Evolutionary conservation across 2,329 filamentous ascomycete species (phyloP).

Genomic region (Fusarium caatingaense): DNA sequence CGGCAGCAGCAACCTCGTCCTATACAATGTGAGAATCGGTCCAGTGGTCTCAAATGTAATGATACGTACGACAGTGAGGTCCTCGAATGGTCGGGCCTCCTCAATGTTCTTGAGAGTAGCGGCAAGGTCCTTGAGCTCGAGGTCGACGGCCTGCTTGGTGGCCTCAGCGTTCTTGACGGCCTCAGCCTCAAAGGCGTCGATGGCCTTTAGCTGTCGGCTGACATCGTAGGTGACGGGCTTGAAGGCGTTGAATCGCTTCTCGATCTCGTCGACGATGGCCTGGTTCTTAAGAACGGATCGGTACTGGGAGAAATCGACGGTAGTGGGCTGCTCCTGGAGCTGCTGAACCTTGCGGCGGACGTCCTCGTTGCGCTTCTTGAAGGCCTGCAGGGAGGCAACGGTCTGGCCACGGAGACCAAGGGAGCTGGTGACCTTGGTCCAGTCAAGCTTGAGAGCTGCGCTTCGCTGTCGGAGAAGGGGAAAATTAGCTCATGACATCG

Average conservation of each 20-base stretch:
- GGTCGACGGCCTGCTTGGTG: conserved; percentile 95
- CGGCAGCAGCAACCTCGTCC: conserved; percentile 95
- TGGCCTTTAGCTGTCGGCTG: conserved; percentile 93
- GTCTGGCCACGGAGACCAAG: conserved; percentile 97
- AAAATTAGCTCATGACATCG: conserved; percentile 66
- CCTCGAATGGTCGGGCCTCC: conserved; percentile 92
- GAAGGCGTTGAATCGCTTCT: conserved; percentile 93
- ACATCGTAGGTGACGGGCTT: conserved; percentile 95
- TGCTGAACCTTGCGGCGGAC: conserved; percentile 91
- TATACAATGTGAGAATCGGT: conserved; percentile 55
- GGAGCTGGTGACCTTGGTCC: conserved; percentile 92
- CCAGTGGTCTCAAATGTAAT: background rate
- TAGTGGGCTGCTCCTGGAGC: conserved; percentile 85
- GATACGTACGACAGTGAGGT: conserved; percentile 92
- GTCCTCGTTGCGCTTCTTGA: conserved; percentile 99
- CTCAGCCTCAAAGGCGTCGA: conserved; percentile 97
- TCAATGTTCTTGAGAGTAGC: conserved; percentile 98
- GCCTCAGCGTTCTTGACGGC: conserved; percentile 96
- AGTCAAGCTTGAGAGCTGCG: conserved; percentile 99
- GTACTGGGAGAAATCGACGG: conserved; percentile 95
- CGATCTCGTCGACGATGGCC: conserved; percentile 94
- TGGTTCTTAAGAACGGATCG: conserved; percentile 94
- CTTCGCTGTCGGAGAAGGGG: conserved; percentile 75
- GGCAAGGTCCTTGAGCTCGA: conserved; percentile 92
- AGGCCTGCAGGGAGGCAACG: conserved; percentile 87